These are phyloP conservation scores for Cercospora zeae-maydis DNA, from an alignment of 2,329 filamentous ascomycete genomes.

Conservation along the genomic window DNA sequence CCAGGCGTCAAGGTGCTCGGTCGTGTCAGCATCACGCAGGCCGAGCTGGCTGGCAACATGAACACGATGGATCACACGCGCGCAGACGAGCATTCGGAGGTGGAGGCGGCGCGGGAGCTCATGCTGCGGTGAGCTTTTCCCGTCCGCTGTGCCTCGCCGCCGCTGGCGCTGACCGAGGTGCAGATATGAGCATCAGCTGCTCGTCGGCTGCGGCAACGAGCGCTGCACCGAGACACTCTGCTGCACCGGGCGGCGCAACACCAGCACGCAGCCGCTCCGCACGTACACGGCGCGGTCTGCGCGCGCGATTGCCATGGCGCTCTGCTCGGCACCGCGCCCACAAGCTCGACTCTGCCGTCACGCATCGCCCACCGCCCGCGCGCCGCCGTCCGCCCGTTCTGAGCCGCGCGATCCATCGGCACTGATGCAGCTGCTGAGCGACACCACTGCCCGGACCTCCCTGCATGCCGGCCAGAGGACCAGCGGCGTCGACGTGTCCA, in stretches of 20 bases:
- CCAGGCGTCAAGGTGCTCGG: background rate
- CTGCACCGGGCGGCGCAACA: constrained; percentile 61
- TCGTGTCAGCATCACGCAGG: too few species aligned
- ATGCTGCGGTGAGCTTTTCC: background rate
- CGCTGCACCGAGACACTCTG: constrained; percentile 71
- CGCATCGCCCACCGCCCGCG: background rate
- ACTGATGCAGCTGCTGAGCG: constrained; percentile 55
- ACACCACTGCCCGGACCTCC: constrained; percentile 20
- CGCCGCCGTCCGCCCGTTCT: background rate
- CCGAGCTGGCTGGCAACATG: too few species aligned
- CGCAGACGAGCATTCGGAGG: background rate
- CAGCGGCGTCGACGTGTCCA: background rate
- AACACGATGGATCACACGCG: background rate
- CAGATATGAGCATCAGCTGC: constrained; percentile 62
- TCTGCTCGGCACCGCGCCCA: constrained; percentile 72
- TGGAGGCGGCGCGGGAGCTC: background rate
- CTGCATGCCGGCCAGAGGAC: background rate
- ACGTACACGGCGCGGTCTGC: constrained; percentile 77
- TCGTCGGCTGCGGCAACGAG: constrained; percentile 67
- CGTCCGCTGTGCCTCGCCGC: background rate
- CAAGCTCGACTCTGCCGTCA: constrained; percentile 62
- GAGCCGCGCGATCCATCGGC: constrained; percentile 52
- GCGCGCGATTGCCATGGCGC: constrained; percentile 69
- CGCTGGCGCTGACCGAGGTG: background rate
- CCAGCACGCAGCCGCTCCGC: constrained; percentile 61